Evolutionary conservation across 257 asterid species (phyloP), one percentile per base, ranked within the genome.

Genomic region (Leptodermis oblonga): DNA sequence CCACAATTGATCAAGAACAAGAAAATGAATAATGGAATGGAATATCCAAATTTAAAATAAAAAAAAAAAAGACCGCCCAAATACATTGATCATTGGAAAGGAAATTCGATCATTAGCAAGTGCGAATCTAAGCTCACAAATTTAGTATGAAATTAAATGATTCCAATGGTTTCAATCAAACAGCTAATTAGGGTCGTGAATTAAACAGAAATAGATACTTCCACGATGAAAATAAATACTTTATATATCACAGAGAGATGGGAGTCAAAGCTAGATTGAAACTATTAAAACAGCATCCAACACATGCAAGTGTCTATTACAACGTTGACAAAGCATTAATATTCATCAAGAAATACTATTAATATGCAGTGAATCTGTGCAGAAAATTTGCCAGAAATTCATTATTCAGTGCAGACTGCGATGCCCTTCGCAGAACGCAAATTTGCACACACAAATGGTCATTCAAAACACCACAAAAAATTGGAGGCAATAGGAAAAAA

Each of bases 151-250:
- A 15, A n/a, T 7, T 15, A 49, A 18, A 48, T 43, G 41, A 71
- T 49, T 39, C n/a, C 25, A 37, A 33, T 36, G 37, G 43, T 25
- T 49, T 31, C 67, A n/a, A 65, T 54, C 71, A 42, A 73, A 65
- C 70, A 73, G 71, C 48, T 64, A 53, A n/a, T 52, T 52, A 20
- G 1, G 28, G 26, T 11, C 42, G 15, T 2, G 39, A 20, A 55
- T n/a, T 55, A 42, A 41, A 54, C 62, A 51, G 51, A 30, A 42
- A n/a, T n/a, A n/a, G n/a, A n/a, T n/a, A n/a, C n/a, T n/a, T n/a
- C 59, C 23, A 9, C 23, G 71, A 42, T 54, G 25, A 54, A 65
- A 4, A 28, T 53, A 15, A 13, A 20, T 64, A 43, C 54, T 20
- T 23, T 41, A n/a, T n/a, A n/a, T n/a, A n/a, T n/a, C n/a, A n/a